phyloP scores from a whole-genome alignment of 1,284 basidiomycete species.

The Ganoderma leucocontextum region DNA sequence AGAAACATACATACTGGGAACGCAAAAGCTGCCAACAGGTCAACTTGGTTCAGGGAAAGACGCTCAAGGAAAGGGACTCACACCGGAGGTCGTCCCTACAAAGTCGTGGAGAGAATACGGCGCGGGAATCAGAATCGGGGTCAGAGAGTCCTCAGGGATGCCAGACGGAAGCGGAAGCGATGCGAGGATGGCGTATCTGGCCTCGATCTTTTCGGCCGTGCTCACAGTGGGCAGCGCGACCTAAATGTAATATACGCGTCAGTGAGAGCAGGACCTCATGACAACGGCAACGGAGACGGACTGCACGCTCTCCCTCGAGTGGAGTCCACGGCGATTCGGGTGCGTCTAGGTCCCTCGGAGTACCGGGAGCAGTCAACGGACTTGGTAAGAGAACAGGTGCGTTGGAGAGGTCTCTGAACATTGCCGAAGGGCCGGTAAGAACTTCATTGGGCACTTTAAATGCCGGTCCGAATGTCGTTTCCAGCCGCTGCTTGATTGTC shows the following conservation, averaged over 20 bases:
- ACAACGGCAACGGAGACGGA: not conserved
- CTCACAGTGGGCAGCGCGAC: slow-evolving; percentile 36
- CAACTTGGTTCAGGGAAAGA: not conserved
- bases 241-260: slow-evolving; percentile 2
- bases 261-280: not conserved
- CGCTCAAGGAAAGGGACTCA: slow-evolving; percentile 44
- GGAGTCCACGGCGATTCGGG: slow-evolving; percentile 27
- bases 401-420: slow-evolving; percentile 24
- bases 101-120: slow-evolving; percentile 74
- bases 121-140: slow-evolving; percentile 69
- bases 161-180: slow-evolving; percentile 66
- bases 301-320: slow-evolving; percentile 20
- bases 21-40: slow-evolving; percentile 44
- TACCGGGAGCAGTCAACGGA: slow-evolving; percentile 18
- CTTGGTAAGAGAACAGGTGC: not conserved
- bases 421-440: not conserved
- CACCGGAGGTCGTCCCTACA: slow-evolving; percentile 63
- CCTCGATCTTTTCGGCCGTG: slow-evolving; percentile 57
- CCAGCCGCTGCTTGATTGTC: slow-evolving; percentile 5
- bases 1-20: slow-evolving; percentile 52
- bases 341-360: slow-evolving; percentile 16
- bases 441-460: not conserved
- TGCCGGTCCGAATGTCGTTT: not conserved
- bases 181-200: slow-evolving; percentile 63
- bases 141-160: slow-evolving; percentile 68